Base-by-base conservation (phyloP, 1,284 basidiomycete species). In the Kalmanozyma brasiliensis region DNA sequence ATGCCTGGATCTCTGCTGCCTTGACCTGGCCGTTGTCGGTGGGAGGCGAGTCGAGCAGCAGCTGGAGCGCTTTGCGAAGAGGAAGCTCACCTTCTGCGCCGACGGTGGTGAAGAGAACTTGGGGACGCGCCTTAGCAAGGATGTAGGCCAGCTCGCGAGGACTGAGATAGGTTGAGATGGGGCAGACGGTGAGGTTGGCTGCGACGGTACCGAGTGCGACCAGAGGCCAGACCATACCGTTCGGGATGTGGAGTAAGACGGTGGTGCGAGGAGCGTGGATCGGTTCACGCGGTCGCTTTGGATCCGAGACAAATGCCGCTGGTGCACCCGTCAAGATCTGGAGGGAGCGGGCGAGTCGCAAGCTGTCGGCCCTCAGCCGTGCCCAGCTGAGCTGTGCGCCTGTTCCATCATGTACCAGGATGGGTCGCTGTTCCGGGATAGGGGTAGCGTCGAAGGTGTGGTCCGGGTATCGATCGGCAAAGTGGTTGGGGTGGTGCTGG, bases 201-300 rank as follows among this genome's bases (percentile, higher is more conserved):
- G 70, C 61, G 17, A 76, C 60, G 20, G 79, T 72, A 16, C 82
- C 83, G 38, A 82, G 78, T 1, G 80, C 73, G 20, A 84, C 59
- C 8, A 80, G 58, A 2, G 76, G 72, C 61, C 79, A 84, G 4
- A 74, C 69, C 11, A 83, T 68, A 43, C 79, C 82, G 44, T 84
- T 84, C 55, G 83, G 81, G 4, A 84, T 70, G 58, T 84, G 82
- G 6, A 84, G 55, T 10, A 84, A 72, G 4, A 83, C 72, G 23
- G 80, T 74, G 11, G 82, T 71, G 5, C 65, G 40, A 2, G 74
- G 69, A 14, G 73, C 58, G 52, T 77, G 74, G 38, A 77, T 69
- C 3, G 67, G 67, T 38, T 70, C 61, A 16, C 32, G 48, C 8
- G 60, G 52, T 10, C 40, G 19, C 8, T 17, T 23, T 8, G 55